Percentiles rank a stretch among this genome's conserved stretches.
These are phyloP conservation scores for Phlebiopsis gigantea DNA, from an alignment of 768 basidiomycete species.

Conservation along the genomic window DNA sequence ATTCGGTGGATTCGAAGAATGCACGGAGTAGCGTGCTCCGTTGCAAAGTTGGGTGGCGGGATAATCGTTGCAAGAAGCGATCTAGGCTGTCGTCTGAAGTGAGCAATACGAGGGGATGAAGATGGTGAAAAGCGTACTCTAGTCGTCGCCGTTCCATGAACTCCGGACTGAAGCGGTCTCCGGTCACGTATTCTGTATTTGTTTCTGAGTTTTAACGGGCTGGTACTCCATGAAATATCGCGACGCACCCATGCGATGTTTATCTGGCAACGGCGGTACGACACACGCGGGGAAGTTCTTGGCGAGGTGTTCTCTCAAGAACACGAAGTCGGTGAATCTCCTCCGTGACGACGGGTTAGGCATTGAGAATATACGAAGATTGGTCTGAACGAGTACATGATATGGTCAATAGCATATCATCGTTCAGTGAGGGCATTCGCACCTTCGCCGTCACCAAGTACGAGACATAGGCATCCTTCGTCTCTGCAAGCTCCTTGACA, in stretches of 20 bases:
- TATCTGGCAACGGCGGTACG: constrained; percentile 95
- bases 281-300: constrained; percentile 96
- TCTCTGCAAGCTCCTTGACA: constrained; percentile 92
- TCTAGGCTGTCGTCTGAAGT: constrained; percentile 56
- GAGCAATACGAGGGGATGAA: constrained; percentile 2
- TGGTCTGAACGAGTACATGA: constrained; percentile 54
- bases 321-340: constrained; percentile 96
- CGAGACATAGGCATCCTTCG: constrained; percentile 95
- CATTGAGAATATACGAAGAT: constrained; percentile 79
- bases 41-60: constrained; percentile 93
- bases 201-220: not conserved
- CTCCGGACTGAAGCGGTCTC: constrained; percentile 94
- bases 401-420: not conserved
- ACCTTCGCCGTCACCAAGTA: constrained; percentile 91
- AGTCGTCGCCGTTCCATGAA: constrained; percentile 91
- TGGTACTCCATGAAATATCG: not conserved
- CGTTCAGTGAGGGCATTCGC: constrained; percentile 15
- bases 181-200: constrained; percentile 88
- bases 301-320: constrained; percentile 80
- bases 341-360: constrained; percentile 72
- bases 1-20: constrained; percentile 97
- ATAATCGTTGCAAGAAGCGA: constrained; percentile 84
- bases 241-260: constrained; percentile 85
- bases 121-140: constrained; percentile 53
- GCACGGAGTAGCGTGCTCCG: constrained; percentile 86